Conservation (phyloP, 2,329 filamentous ascomycete species). For the Pestalotiopsis sp. region DNA sequence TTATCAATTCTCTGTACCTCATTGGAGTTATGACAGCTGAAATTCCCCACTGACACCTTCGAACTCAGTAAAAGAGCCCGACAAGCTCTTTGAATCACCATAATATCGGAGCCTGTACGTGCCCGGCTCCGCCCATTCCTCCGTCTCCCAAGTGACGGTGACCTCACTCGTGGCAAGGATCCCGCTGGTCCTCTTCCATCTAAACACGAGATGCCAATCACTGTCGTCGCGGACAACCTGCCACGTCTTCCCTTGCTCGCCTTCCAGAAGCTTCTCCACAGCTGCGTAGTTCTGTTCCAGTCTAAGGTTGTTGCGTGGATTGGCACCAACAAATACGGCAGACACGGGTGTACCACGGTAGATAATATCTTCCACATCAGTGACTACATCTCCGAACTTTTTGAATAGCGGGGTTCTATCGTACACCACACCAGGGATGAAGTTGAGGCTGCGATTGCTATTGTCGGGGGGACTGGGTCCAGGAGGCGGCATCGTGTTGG, state of each 20-base stretch:
- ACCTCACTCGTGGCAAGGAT: conserved; percentile 77
- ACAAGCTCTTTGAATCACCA: conserved; percentile 73
- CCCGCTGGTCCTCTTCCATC: conserved; percentile 74
- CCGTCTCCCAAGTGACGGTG: conserved; percentile 77
- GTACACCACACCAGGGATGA: conserved; percentile 77
- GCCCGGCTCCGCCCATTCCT: conserved; percentile 56
- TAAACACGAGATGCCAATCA: conserved; percentile 82
- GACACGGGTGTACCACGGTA: conserved; percentile 59
- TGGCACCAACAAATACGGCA: conserved; percentile 79
- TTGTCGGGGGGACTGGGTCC: conserved; percentile 76
- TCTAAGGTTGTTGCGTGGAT: conserved; percentile 83
- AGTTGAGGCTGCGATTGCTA: conserved; percentile 71
- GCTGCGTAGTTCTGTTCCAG: conserved; percentile 78
- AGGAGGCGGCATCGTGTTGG: conserved; percentile 38
- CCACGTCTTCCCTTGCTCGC: conserved; percentile 53
- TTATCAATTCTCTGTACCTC: too few species aligned
- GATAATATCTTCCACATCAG: conserved; percentile 55
- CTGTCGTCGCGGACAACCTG: conserved; percentile 68
- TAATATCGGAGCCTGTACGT: conserved; percentile 79
- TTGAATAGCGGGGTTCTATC: conserved; percentile 69
- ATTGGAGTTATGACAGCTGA: conserved; percentile 19
- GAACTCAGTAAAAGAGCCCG: conserved; percentile 68
- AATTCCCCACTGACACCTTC: conserved; percentile 65
- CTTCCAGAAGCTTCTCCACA: conserved; percentile 63
- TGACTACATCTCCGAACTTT: conserved; percentile 68